Percentiles rank a stretch among this genome's conserved stretches.
Conservation (phyloP, 2,329 filamentous ascomycete genomes). For the Biscogniauxia mediterranea region DNA sequence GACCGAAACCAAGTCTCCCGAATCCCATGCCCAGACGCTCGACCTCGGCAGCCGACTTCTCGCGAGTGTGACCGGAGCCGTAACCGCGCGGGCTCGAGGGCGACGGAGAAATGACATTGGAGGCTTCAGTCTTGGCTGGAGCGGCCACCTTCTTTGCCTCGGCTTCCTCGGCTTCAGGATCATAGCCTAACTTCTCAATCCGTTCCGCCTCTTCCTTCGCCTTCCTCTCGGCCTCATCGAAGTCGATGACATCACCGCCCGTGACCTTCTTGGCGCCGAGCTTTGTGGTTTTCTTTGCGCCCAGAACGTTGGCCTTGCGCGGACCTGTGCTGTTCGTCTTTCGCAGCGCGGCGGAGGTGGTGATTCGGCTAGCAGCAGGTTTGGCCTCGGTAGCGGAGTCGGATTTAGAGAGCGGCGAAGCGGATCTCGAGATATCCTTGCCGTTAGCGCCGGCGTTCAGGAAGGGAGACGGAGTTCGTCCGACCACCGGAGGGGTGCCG, state of each 20-base stretch:
- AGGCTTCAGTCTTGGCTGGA: conserved; percentile 44
- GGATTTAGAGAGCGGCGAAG: conserved; percentile 74
- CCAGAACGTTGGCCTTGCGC: conserved; percentile 82
- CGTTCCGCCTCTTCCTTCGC: conserved; percentile 96
- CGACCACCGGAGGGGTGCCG: conserved; percentile 76
- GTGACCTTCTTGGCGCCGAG: conserved; percentile 90
- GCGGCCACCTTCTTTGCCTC: conserved; percentile 41
- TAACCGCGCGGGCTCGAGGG: conserved; percentile 70
- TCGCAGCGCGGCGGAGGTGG: conserved; percentile 76
- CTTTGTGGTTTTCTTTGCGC: conserved; percentile 80
- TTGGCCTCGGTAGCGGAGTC: conserved; percentile 54
- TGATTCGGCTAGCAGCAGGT: conserved; percentile 68
- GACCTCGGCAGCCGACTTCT: conserved; percentile 73
- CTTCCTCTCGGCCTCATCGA: conserved; percentile 95
- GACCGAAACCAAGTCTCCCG: conserved; percentile 81
- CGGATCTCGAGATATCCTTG: conserved; percentile 71
- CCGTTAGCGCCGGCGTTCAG: conserved; percentile 72
- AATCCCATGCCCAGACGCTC: conserved; percentile 91
- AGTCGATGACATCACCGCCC: conserved; percentile 74
- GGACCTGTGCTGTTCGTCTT: conserved; percentile 68
- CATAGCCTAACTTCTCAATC: conserved; percentile 92
- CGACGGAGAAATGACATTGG: conserved; percentile 68
- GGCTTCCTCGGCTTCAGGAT: conserved; percentile 78
- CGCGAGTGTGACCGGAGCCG: conserved; percentile 57
- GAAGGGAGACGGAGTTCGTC: conserved; percentile 87